Base-by-base conservation (phyloP, 805 yeast species). In the Saturnispora dispora region DNA sequence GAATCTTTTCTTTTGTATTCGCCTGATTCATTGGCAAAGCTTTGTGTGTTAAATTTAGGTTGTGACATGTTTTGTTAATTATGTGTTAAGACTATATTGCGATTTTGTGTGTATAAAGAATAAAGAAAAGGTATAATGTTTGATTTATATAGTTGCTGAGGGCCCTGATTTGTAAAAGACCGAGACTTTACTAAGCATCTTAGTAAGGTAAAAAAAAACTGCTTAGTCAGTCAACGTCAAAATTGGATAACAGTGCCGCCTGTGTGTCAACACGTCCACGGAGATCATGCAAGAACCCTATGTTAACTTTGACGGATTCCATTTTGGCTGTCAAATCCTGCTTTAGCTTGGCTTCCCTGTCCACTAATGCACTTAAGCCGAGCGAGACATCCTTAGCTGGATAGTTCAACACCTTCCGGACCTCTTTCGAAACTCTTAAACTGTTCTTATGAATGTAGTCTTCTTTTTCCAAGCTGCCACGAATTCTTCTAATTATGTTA, bases 391-490 rank as follows among this genome's bases (percentile, higher is more conserved):
- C 96, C 57, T 88, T 81, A 0, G 87, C 76, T 5, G 98, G 98
- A 60, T 75, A 82, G 60, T 78, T 79, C 59, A 93, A 72, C 2
- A 93, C 96, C 58, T 81, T 81, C 28, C 93, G 74, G 52, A 88
- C 86, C 63, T 91, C 98, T 57, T 78, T 81, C 0, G 95, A 74
- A 7, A 93, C 78, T 54, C 99, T 75, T 46, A 75, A 77, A 1
- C 96, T 81, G 63, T 90, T 91, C 44, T 73, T 60, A 58, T 85
- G 93, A 11, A 86, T 81, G 60, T 89, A 93, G 54, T 90, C 96
- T 58, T 81, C 67, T 15, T 76, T 78, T 41, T 73, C 72, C 33
- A 93, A 71, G 60, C 83, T 85, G 6, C 62, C 62, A 55, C 77
- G 78, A 57, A 91, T 77, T 65, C 85, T 88, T 46, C 75, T 72